A percentile compares a stretch with the other conserved stretches of the same genome.
These are phyloP conservation scores for Tuber aestivum DNA, from an alignment of 495 filamentous ascomycete genomes.

Conservation along the genomic window DNA sequence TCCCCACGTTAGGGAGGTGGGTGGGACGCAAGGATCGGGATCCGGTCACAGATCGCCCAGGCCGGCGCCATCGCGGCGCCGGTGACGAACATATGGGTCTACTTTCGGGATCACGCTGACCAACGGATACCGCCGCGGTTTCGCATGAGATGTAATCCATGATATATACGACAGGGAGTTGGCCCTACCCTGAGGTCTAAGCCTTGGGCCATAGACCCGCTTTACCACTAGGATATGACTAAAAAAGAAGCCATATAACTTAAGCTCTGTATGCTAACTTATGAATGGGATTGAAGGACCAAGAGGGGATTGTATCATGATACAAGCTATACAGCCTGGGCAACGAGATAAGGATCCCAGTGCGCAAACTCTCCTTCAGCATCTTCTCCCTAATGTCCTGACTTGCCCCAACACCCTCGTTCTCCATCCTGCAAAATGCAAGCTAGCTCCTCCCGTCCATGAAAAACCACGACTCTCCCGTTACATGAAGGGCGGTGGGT, in stretches of 20 bases:
- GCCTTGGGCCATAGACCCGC: constrained; percentile 48
- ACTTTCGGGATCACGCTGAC: constrained; percentile 51
- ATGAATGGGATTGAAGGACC: constrained; percentile 37
- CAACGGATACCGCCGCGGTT: constrained; percentile 51
- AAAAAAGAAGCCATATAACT: constrained; percentile 44
- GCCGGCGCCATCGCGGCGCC: constrained; percentile 50
- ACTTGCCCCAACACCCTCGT: constrained; percentile 46
- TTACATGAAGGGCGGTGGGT: constrained; percentile 58
- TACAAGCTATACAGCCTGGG: constrained; percentile 47
- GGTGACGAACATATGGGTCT: constrained; percentile 51
- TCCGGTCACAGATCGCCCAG: constrained; percentile 37
- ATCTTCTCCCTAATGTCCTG: constrained; percentile 45
- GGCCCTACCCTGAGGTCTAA: constrained; percentile 45
- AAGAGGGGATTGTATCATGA: constrained; percentile 41
- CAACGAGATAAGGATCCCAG: constrained; percentile 48
- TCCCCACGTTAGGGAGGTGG: constrained; percentile 48
- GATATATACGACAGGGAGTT: constrained; percentile 45
- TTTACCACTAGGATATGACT: constrained; percentile 45
- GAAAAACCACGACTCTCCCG: constrained; percentile 52
- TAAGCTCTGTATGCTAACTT: constrained; percentile 45
- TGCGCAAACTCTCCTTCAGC: constrained; percentile 43
- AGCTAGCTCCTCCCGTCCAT: constrained; percentile 42
- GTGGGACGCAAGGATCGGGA: constrained; percentile 49
- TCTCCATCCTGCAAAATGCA: constrained; percentile 45
- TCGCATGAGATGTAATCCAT: constrained; percentile 46